These are phyloP conservation scores for Pistacia vera DNA, from an alignment of 345 rosid species.

Conservation along the genomic window DNA sequence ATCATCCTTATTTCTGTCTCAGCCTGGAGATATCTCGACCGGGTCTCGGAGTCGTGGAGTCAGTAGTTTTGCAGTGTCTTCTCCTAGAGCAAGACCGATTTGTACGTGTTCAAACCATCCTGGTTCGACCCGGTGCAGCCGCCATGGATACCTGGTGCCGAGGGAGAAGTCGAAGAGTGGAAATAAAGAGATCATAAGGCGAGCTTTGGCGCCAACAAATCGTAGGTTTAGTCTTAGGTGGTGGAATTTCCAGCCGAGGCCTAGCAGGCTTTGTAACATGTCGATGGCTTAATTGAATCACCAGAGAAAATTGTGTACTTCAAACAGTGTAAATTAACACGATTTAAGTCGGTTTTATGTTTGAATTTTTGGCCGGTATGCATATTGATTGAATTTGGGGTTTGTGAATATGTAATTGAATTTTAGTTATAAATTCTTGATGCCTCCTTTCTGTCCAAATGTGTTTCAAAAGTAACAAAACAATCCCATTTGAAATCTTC, in stretches of 20 bases:
- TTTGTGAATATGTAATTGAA: not conserved
- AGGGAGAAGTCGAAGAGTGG: constrained; percentile 26
- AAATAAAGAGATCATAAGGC: constrained; percentile 34
- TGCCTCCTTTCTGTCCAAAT: not conserved
- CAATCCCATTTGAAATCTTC: too few relatives aligned
- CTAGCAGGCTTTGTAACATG: constrained; percentile 48
- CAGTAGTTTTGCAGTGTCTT: not conserved
- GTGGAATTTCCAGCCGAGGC: constrained; percentile 47
- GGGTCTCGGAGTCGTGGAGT: not conserved
- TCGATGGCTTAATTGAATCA: constrained; percentile 24
- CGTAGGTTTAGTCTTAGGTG: constrained; percentile 35
- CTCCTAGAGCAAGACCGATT: not conserved
- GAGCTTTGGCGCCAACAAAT: constrained; percentile 37
- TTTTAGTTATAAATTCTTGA: not conserved
- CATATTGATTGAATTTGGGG: not conserved
- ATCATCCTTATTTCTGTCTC: not conserved
- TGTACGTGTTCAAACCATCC: constrained; percentile 28
- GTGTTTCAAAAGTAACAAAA: not conserved
- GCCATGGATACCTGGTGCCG: constrained; percentile 38
- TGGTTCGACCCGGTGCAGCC: constrained; percentile 34
- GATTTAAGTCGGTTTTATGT: not conserved
- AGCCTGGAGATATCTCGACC: not conserved
- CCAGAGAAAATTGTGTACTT: not conserved
- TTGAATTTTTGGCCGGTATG: not conserved
- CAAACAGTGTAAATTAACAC: not conserved